Percentiles rank a stretch among this genome's conserved stretches.
These are phyloP conservation scores for Blastobotrys attinorum DNA, from an alignment of 805 yeast species.

Conservation along the genomic window DNA sequence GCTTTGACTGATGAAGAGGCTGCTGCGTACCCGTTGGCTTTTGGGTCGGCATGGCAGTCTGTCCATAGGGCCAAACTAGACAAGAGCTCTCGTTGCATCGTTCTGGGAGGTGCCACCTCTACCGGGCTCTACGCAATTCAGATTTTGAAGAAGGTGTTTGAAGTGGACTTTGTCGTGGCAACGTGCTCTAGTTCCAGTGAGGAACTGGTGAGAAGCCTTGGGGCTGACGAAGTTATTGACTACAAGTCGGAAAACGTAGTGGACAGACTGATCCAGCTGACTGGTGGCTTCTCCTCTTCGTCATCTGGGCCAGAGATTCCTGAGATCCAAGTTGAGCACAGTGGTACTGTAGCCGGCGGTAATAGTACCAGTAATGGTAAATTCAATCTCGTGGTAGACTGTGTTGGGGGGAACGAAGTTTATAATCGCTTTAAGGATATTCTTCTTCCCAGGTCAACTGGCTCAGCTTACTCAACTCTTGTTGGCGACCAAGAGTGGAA, in stretches of 20 bases:
- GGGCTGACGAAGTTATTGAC: conserved; percentile 54
- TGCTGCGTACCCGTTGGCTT: conserved; percentile 57
- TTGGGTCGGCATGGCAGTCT: conserved; percentile 50
- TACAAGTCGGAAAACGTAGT: conserved; percentile 35
- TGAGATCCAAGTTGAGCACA: too few relatives aligned
- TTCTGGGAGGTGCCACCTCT: conserved; percentile 68
- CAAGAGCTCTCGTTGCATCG: conserved; percentile 43
- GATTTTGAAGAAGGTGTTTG: conserved; percentile 42
- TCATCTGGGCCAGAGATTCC: conserved; percentile 18
- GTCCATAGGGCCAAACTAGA: conserved; percentile 33
- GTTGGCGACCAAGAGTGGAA: conserved; percentile 41
- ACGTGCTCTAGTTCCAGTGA: conserved; percentile 45
- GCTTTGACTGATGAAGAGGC: conserved; percentile 46
- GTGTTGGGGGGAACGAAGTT: conserved; percentile 51
- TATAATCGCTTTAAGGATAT: conserved; percentile 35
- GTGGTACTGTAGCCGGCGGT: too few relatives aligned
- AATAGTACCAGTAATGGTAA: conserved; percentile 33
- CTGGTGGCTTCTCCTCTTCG: conserved; percentile 6
- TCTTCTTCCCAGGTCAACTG: conserved; percentile 40
- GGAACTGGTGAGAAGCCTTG: conserved; percentile 38
- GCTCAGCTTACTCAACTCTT: conserved; percentile 45
- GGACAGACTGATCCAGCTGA: conserved; percentile 2
- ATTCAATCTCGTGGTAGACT: conserved; percentile 59
- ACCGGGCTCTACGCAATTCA: conserved; percentile 55
- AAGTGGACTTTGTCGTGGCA: conserved; percentile 46